phyloP scores from a whole-genome alignment of 2,329 filamentous ascomycete species.

The Tolypocladium endophyticum region DNA sequence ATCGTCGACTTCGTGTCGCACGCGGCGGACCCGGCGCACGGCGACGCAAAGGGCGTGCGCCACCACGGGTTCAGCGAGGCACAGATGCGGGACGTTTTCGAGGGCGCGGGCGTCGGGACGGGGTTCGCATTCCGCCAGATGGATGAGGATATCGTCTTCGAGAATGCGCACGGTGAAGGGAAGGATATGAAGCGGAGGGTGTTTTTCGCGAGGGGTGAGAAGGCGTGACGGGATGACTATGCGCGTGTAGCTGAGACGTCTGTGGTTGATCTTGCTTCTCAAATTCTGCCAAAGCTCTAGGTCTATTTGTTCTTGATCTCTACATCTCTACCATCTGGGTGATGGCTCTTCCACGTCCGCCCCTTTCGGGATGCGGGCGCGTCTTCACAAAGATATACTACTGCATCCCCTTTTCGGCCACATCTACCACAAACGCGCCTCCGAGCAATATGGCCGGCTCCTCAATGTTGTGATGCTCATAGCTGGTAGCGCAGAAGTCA shows the following conservation, averaged over 20 bases:
- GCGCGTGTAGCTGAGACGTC: not conserved
- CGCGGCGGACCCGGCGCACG: conserved; percentile 15
- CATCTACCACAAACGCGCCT: conserved; percentile 52
- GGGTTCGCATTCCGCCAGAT: conserved; percentile 49
- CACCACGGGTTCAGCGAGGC: conserved; percentile 56
- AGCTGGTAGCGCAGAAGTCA: conserved; percentile 33
- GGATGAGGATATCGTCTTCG: conserved; percentile 37
- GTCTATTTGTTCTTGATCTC: not conserved
- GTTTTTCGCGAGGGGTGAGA: conserved; percentile 16
- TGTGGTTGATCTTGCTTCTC: not conserved
- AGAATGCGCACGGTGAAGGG: conserved; percentile 14
- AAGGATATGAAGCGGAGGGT: conserved; percentile 30
- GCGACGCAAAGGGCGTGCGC: conserved; percentile 39
- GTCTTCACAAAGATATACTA: not conserved
- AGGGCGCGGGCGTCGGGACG: conserved; percentile 45
- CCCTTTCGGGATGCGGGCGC: not conserved
- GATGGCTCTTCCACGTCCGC: not conserved
- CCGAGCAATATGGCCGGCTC: conserved; percentile 74
- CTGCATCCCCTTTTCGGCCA: conserved; percentile 12
- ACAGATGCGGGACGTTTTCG: conserved; percentile 50
- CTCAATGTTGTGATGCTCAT: conserved; percentile 67
- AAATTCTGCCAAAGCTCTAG: not conserved
- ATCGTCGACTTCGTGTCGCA: conserved; percentile 59
- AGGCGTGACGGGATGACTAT: not conserved
- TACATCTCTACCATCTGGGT: not conserved